Base-by-base conservation (phyloP, 164 flowering plant genomes). In the Hamamelis virginiana region DNA sequence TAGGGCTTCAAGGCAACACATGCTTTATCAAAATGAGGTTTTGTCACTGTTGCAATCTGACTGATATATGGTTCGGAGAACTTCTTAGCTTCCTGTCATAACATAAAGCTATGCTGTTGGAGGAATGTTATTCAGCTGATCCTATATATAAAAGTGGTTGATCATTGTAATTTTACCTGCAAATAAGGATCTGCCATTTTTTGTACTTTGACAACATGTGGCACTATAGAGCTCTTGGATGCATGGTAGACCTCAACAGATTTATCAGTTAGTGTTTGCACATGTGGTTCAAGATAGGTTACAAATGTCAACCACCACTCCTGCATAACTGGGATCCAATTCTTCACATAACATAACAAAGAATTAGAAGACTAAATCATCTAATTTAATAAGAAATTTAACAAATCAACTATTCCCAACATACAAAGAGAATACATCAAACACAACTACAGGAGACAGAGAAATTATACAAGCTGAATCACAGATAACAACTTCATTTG, bases 11-110 rank as follows among this genome's bases (percentile, higher is more conserved):
- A 59, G 16, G 73, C 77, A 78, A 71, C 69, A 23, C 74, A 74
- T 23, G 71, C 77, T 69, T 81, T 84, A n/a, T 82, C 84, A 43
- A 84, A 79, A 77, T 85, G 89, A 76, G 91, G 91, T 63, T 75
- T 33, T 33, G 41, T 33, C 41, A 33, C 41, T 33, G 41, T 33
- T 33, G 41, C 6, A 33, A 33, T 33, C 41, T 33, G 41, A 33
- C 41, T 6, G 41, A 33, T 82, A 62, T 87, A 85, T 53, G 89
- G 88, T 74, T 79, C 81, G 66, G 80, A 75, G 53, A 78, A 25
- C 75, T 76, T 87, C 77, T 82, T 84, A 25, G 74, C 80, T 61
- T 82, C 85, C 91, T 87, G 82, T 21, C 53, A 56, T 5, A 56
- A 64, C 11, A 21, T 6, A 8, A 45, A 33, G 19, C 6, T 21